A percentile compares a stretch with the other conserved stretches of the same genome.
Evolutionary conservation across 2,329 filamentous ascomycete genomes (phyloP).

Genomic region (Pseudopyricularia javanii): DNA sequence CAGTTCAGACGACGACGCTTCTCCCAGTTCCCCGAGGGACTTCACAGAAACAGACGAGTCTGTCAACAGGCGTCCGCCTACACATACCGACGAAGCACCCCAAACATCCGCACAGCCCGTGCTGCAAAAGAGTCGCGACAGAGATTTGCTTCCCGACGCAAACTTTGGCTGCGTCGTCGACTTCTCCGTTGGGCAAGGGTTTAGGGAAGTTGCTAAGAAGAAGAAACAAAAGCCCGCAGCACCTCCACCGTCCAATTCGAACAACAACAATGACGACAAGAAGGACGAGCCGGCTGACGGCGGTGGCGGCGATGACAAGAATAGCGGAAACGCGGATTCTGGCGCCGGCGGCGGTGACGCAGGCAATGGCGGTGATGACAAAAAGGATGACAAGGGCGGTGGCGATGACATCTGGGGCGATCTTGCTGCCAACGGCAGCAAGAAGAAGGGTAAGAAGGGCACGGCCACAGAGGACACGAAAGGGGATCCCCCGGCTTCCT

Average conservation of each 20-base stretch:
- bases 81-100: neutral
- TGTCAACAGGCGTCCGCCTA: slow-evolving; percentile 14
- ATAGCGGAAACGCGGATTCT: slow-evolving; percentile 16
- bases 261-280: slow-evolving; percentile 22
- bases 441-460: slow-evolving; percentile 42
- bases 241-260: neutral
- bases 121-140: slow-evolving; percentile 6
- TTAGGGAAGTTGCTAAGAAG: slow-evolving; percentile 41
- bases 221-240: slow-evolving; percentile 34
- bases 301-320: slow-evolving; percentile 11
- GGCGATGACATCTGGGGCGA: slow-evolving; percentile 23
- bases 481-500: slow-evolving; percentile 10
- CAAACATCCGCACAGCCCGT: neutral
- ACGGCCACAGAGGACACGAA: slow-evolving; percentile 18
- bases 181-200: slow-evolving; percentile 40
- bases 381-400: slow-evolving; percentile 22
- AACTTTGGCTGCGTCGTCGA: slow-evolving; percentile 36
- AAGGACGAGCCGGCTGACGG: slow-evolving; percentile 14
- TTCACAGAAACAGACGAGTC: slow-evolving; percentile 17
- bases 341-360: slow-evolving; percentile 14
- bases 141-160: slow-evolving; percentile 33
- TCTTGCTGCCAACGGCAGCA: slow-evolving; percentile 36
- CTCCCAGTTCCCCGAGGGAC: slow-evolving; percentile 12
- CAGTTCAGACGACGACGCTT: slow-evolving; percentile 9
- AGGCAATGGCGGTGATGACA: slow-evolving; percentile 12